Base-by-base conservation (phyloP, 768 basidiomycete genomes). In the Russula sp. region DNA sequence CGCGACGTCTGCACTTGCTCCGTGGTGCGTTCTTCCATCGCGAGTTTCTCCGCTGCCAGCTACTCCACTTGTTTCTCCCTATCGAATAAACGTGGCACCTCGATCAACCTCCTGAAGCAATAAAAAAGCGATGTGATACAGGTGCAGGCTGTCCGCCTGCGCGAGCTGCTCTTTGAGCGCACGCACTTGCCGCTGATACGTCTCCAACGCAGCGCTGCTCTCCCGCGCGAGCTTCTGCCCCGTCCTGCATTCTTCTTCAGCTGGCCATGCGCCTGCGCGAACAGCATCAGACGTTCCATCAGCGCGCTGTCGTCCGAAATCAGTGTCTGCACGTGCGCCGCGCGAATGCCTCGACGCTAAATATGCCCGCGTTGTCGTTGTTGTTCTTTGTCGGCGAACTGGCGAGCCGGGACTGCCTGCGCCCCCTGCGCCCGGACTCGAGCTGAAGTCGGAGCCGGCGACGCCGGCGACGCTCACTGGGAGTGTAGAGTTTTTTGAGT, bases 171-270 rank as follows among this genome's bases (percentile, higher is more conserved):
- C 89, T 68, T 94, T 91, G 60, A 96, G 77, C 25, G 79, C 81
- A 68, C 81, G 79, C 4, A 95, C 86, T 70, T 96, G 93, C 74
- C 86, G 87, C 76, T 96, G 90, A 69, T 97, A 96, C 18, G 87
- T 93, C 76, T 93, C 91, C 45, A 97, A 74, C 29, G 87, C 90
- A n/a, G 70, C 72, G 61, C 83, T 85, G 43, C 87, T 89, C 54
- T 94, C 93, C 71, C 88, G 86, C 4, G 90, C 90, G 34, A 96
- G 79, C 73, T 92, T 93, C 78, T 20, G 92, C n/a, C 93, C 52
- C 92, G 79, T 69, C 92, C 92, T 20, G 93, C 92, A 69, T 94
- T 75, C 87, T n/a, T n/a, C 89, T 93, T 96, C 63, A 96, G 79
- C 65, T 94, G 70, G 66, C 96, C 93, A 61, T 95, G 88, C 53